Evolutionary conservation across 192 early-diverging fungal genomes (phyloP).

Genomic region (Irineochytrium annulatum): DNA sequence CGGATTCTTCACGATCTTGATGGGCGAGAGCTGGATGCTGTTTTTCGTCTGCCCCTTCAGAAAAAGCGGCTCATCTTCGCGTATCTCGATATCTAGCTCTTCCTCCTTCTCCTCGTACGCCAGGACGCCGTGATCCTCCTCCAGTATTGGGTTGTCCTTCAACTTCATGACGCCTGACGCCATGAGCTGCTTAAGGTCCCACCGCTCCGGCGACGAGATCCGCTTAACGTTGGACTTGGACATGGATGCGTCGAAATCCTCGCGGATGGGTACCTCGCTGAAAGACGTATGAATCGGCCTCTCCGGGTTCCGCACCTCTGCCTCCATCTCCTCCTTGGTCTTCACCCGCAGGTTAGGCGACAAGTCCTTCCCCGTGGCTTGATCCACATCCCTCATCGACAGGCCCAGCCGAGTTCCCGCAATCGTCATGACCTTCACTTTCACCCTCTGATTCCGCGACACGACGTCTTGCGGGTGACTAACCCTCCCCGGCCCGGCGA

Average conservation of each 20-base stretch:
- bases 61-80: conserved; percentile 93
- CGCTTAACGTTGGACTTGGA: conserved; percentile 56
- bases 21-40: conserved; percentile 80
- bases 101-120: conserved; percentile 88
- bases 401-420: conserved; percentile 76
- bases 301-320: conserved; percentile 66
- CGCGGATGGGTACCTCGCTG: conserved; percentile 38
- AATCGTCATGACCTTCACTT: conserved; percentile 93
- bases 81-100: conserved; percentile 94
- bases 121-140: conserved; percentile 80
- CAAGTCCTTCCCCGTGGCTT: conserved; percentile 83
- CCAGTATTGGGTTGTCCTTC: conserved; percentile 79
- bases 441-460: conserved; percentile 72
- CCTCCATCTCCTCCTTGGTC: conserved; percentile 60
- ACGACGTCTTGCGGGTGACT: conserved; percentile 85
- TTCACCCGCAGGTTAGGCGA: conserved; percentile 72
- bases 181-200: conserved; percentile 97
- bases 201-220: conserved; percentile 89
- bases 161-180: conserved; percentile 86
- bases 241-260: conserved; percentile 35
- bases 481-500: conserved; percentile 58
- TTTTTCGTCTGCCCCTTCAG: conserved; percentile 87
- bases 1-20: conserved; percentile 98
- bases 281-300: conserved; percentile 55
- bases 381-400: conserved; percentile 97